These are phyloP conservation scores for Plantago major DNA, from an alignment of 257 asterid species.

Conservation along the genomic window DNA sequence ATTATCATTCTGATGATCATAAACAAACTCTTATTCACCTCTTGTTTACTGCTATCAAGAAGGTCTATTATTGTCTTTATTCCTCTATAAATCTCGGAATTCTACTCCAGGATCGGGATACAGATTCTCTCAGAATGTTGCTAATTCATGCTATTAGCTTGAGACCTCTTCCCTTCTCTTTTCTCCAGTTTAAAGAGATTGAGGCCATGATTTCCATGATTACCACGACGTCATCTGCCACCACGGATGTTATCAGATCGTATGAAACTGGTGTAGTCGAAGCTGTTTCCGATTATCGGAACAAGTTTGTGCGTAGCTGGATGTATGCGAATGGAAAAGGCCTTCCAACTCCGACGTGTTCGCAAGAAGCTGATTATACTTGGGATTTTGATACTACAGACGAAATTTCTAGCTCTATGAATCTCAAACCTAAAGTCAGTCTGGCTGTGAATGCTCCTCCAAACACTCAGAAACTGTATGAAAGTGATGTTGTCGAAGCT, in stretches of 20 bases:
- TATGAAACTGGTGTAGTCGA: conserved; percentile 88
- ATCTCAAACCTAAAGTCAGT: conserved; percentile 17
- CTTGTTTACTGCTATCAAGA: conserved; percentile 43
- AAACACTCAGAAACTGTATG: conserved; percentile 59
- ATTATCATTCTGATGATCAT: conserved; percentile 24
- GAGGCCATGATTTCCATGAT: not conserved
- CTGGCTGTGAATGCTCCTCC: conserved; percentile 33
- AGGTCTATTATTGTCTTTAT: conserved; percentile 50
- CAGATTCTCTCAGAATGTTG: conserved; percentile 52
- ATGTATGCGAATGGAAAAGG: conserved; percentile 30
- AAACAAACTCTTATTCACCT: conserved; percentile 52
- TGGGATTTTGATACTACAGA: conserved; percentile 24
- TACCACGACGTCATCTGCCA: too few relatives aligned
- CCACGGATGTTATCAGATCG: not conserved
- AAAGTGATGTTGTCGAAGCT: conserved; percentile 86
- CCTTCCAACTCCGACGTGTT: too few relatives aligned
- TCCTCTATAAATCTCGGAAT: conserved; percentile 41
- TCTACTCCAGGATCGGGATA: conserved; percentile 41
- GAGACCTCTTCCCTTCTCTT: conserved; percentile 52
- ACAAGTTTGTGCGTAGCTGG: conserved; percentile 72
- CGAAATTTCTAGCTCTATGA: conserved; percentile 14
- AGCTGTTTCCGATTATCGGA: conserved; percentile 94
- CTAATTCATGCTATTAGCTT: conserved; percentile 49
- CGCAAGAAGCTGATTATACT: too few relatives aligned
- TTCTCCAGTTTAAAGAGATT: conserved; percentile 71